Evolutionary conservation across 73 alveolate genomes (phyloP).

Genomic region (Tetrahymena malaccensis): DNA sequence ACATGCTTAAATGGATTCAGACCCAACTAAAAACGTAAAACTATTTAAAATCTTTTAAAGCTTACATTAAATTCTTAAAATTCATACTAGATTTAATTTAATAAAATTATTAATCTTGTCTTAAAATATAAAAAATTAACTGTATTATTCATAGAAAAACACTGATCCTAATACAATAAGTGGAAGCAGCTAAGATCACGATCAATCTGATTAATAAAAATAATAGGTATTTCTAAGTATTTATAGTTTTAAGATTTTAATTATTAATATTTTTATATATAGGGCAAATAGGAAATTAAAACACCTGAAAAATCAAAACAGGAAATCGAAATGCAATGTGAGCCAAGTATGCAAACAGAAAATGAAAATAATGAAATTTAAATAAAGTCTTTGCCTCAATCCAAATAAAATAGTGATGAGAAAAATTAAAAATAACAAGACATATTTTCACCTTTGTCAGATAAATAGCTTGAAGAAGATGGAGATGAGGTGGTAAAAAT

Average conservation of each 20-base stretch:
- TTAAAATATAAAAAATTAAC: too few species aligned
- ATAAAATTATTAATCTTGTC: too few species aligned
- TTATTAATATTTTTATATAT: background rate
- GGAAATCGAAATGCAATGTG: background rate
- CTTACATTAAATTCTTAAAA: too few species aligned
- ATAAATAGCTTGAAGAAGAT: background rate
- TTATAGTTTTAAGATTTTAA: too few species aligned
- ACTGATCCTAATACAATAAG: background rate
- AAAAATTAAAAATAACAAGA: background rate
- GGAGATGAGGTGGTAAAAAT: background rate
- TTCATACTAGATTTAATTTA: too few species aligned
- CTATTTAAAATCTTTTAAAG: too few species aligned
- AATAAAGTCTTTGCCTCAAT: background rate
- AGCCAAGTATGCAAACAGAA: background rate
- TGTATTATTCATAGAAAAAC: background rate
- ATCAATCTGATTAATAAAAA: background rate
- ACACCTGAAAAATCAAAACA: background rate
- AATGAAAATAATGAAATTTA: background rate
- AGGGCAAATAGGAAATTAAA: background rate
- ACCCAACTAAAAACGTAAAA: background rate
- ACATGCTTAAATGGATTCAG: background rate
- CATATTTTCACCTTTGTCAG: background rate
- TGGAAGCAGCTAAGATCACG: background rate
- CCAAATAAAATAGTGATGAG: background rate
- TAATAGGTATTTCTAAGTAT: background rate